Evolutionary conservation across 1,139 yeast species (phyloP), one percentile per base, ranked within the genome.

Genomic region (Casaregolazyma lundiana): DNA sequence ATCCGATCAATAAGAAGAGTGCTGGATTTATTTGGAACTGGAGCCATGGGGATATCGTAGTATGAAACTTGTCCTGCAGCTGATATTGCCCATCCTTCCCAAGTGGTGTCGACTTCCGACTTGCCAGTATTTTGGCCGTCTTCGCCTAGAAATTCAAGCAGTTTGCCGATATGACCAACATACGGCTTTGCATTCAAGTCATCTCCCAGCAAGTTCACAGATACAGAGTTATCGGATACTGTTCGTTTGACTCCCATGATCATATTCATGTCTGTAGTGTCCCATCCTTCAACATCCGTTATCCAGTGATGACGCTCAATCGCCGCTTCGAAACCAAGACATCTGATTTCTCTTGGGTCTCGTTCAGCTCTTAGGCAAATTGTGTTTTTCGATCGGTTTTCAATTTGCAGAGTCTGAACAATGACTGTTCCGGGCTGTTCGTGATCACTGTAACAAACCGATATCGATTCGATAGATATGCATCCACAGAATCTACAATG

Each of bases 401-500:
- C 87, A 44, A 83, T 78, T 43, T 76, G 77, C 58, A 80, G 80
- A 0, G 94, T 82, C 58, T 87, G 96, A 64, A 85, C 70, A 6
- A 84, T 80, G 42, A 87, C 69, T 0, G 79, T 76, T 6, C 75
- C 75, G 2, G 56, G 55, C 0, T 75, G 69, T 47, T 77, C 81
- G 19, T 66, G 64, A 53, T 82, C 87, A 38, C 82, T 81, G 62
- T 86, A 88, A 1, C 82, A 79, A 30, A 86, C 71, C 2, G 90
- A 81, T 45, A 88, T 73, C 1, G 90, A 76, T 30, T 79, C 76
- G 35, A 87, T 76, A 0, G 95, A 84, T 0, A 86, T 90, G 68
- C 95, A 84, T 1, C 96, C 96, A 69, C 96, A 88, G 63, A 88
- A 88, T 49, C 84, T 75, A 65, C 96, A 88, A 67, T 88, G 95